Base-by-base conservation (phyloP, 805 yeast species). In the Pichia exigua region DNA sequence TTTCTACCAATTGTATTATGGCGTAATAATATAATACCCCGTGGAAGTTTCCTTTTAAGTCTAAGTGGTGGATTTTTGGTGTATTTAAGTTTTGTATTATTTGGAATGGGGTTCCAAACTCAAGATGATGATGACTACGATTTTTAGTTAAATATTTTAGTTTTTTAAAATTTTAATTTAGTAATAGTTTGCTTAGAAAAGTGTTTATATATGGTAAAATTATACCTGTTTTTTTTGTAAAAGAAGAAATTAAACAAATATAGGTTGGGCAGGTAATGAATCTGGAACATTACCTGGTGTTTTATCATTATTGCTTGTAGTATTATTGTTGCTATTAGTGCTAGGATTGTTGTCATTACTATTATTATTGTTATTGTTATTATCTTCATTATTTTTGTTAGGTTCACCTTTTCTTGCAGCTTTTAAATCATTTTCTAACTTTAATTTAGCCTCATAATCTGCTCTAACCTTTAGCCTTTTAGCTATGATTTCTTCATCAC, bases 31-130 rank as follows among this genome's bases (percentile, higher is more conserved):
- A 53, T 65, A 22, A 67, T 68, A 10, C 54, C 54, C 2, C 53
- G 59, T 9, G 60, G 66, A 59, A 61, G 67, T 46, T 49, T 65
- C 20, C 13, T 80, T 20, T 81, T 92, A 83, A 85, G 96, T 56
- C 74, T 87, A 42, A 53, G 75, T 12, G 98, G 98, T n/a, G 98
- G 98, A 21, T 62, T 77, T 38, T 74, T 90, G 55, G 86, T 92
- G 42, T 91, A 87, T 68, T 74, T 83, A 13, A 85, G 96, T 39
- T 90, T 92, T 38, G 85, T 87, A 40, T 77, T 87, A 15, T 92
- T 92, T 65, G 81, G 86, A 17, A 74, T 82, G 68, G 87, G 87
- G 56, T 92, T 92, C 75, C 78, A 77, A 51, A 77, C 78, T 41
- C 62, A 66, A 17, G 78, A 74, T 32, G 82, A 77, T 35, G 73